phyloP scores from a whole-genome alignment of 495 filamentous ascomycete genomes.

The Symbiotaphrina buchneri region DNA sequence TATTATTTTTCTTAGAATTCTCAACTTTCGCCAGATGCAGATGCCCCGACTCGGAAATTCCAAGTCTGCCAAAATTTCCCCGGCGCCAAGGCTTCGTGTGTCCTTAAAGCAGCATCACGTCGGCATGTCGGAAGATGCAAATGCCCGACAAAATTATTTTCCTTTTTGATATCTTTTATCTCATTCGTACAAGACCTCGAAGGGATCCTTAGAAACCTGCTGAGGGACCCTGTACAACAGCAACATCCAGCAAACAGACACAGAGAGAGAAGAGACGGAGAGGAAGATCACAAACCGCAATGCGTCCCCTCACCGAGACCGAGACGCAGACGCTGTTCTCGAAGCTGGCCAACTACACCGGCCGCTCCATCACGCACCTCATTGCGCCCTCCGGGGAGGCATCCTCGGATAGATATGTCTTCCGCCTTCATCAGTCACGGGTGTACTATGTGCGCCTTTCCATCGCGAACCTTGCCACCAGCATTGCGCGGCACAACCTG shows the following conservation, averaged over 20 bases:
- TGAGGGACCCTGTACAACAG: background rate
- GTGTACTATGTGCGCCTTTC: constrained; percentile 78
- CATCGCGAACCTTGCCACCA: constrained; percentile 77
- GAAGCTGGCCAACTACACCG: constrained; percentile 72
- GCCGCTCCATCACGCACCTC: constrained; percentile 53
- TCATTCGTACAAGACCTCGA: too few species aligned
- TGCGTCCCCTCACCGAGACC: constrained; percentile 53
- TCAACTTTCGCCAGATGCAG: too few species aligned
- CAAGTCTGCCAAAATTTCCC: too few species aligned
- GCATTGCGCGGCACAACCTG: constrained; percentile 52
- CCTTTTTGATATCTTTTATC: too few species aligned
- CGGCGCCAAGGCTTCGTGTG: too few species aligned
- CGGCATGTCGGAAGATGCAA: too few species aligned
- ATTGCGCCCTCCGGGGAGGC: constrained; percentile 45
- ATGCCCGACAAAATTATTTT: too few species aligned
- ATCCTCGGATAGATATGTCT: constrained; percentile 54
- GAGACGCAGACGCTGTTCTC: constrained; percentile 54
- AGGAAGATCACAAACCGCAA: constrained; percentile 14
- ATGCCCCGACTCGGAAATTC: too few species aligned
- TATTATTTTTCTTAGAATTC: too few species aligned
- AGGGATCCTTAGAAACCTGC: too few species aligned
- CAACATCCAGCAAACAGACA: background rate
- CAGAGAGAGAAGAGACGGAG: constrained; percentile 1
- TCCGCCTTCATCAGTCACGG: constrained; percentile 55
- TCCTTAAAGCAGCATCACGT: too few species aligned